Evolutionary conservation across 208 protist genomes (phyloP).

Genomic region (Trypanosoma melophagium): DNA sequence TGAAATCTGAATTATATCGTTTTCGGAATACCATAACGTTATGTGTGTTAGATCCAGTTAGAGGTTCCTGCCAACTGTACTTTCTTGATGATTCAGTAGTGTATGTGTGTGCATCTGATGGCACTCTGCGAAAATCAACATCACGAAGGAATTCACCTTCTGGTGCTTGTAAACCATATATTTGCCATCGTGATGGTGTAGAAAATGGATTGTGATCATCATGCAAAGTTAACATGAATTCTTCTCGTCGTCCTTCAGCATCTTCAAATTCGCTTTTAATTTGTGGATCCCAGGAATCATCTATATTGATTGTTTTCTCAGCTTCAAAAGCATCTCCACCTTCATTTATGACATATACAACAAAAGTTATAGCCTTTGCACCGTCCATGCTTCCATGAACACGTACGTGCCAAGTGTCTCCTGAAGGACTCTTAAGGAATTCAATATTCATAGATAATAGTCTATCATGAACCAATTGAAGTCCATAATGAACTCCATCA

Average conservation of each 20-base stretch:
- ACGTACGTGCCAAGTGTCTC: slow-evolving; percentile 78
- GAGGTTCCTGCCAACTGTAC: slow-evolving; percentile 31
- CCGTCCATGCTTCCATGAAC: slow-evolving; percentile 58
- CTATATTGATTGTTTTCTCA: slow-evolving; percentile 22
- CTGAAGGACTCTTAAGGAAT: slow-evolving; percentile 81
- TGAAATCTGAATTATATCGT: slow-evolving; percentile 65
- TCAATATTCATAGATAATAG: slow-evolving; percentile 54
- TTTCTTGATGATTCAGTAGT: slow-evolving; percentile 23
- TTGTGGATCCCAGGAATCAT: slow-evolving; percentile 59
- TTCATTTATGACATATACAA: slow-evolving; percentile 71
- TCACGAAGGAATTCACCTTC: slow-evolving; percentile 36
- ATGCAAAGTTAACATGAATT: slow-evolving; percentile 54
- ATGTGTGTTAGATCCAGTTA: slow-evolving; percentile 18
- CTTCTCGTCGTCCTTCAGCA: slow-evolving; percentile 28
- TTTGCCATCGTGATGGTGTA: slow-evolving; percentile 59
- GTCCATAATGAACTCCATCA: slow-evolving; percentile 81
- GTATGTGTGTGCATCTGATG: slow-evolving; percentile 44
- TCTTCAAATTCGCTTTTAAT: slow-evolving; percentile 48
- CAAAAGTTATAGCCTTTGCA: slow-evolving; percentile 40
- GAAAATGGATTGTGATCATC: slow-evolving; percentile 68
- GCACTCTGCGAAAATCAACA: slow-evolving; percentile 57
- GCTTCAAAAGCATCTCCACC: slow-evolving; percentile 11
- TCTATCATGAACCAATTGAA: slow-evolving; percentile 67
- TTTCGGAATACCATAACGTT: slow-evolving; percentile 80
- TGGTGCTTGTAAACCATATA: slow-evolving; percentile 39